Evolutionary conservation across 2,329 filamentous ascomycete species (phyloP).

Genomic region (Hymenoscyphus infarciens): DNA sequence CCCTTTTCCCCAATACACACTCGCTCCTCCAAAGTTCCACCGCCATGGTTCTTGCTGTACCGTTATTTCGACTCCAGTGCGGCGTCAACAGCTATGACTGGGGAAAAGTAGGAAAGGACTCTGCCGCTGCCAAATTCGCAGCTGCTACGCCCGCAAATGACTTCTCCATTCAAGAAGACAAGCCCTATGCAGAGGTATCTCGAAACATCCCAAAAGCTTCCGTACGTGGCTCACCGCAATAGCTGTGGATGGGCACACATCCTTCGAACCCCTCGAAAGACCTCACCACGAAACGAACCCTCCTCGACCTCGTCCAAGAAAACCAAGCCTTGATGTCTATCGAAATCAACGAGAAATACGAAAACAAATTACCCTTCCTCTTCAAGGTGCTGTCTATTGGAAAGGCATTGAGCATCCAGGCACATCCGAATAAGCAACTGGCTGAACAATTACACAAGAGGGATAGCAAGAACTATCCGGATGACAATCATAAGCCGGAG

Average conservation of each 20-base stretch:
- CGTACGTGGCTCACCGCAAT: constrained; percentile 3
- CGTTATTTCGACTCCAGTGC: constrained; percentile 80
- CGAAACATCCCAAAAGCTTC: not conserved
- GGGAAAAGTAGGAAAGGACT: constrained; percentile 88
- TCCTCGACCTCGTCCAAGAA: constrained; percentile 83
- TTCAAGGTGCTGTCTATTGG: constrained; percentile 97
- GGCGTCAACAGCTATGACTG: constrained; percentile 99
- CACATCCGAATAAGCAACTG: constrained; percentile 92
- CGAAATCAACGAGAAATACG: constrained; percentile 71
- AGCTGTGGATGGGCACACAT: constrained; percentile 96
- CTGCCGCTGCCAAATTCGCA: constrained; percentile 85
- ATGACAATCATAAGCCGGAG: constrained; percentile 99
- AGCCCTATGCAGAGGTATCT: constrained; percentile 82
- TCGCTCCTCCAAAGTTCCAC: not conserved
- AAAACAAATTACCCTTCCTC: constrained; percentile 83
- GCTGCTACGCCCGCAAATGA: constrained; percentile 73
- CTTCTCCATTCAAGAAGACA: constrained; percentile 77
- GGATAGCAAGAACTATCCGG: constrained; percentile 92
- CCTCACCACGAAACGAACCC: constrained; percentile 73
- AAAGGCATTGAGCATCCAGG: constrained; percentile 96
- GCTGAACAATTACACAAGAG: constrained; percentile 82
- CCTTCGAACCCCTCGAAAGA: constrained; percentile 94
- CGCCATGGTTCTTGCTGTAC: constrained; percentile 44
- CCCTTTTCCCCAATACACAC: not conserved
- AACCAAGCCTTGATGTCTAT: constrained; percentile 78